Percentiles rank a stretch among this genome's conserved stretches.
These are phyloP conservation scores for Colletotrichum shisoi DNA, from an alignment of 2,329 filamentous ascomycete species.

Conservation along the genomic window DNA sequence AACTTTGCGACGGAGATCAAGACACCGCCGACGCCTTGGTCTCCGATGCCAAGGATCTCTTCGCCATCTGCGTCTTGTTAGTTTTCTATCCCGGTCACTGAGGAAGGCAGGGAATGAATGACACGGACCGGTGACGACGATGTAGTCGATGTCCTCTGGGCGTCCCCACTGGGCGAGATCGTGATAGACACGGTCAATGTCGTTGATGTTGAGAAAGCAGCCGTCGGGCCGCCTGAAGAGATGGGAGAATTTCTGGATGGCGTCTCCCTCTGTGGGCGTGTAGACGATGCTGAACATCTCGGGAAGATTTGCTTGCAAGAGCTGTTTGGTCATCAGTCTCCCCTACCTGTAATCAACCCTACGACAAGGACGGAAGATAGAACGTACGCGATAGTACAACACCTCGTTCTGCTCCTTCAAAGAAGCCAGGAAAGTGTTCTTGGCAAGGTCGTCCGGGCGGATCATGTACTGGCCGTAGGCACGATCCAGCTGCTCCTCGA, in stretches of 20 bases:
- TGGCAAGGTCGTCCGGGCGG: constrained; percentile 71
- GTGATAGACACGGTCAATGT: constrained; percentile 70
- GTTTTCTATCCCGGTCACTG: background rate
- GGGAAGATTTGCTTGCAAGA: constrained; percentile 78
- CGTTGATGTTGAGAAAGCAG: constrained; percentile 78
- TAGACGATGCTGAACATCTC: constrained; percentile 94
- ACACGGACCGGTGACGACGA: constrained; percentile 78
- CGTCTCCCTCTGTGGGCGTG: constrained; percentile 88
- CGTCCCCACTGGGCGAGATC: constrained; percentile 73
- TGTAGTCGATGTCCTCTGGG: constrained; percentile 82
- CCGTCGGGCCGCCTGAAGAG: constrained; percentile 81
- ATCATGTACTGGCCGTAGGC: constrained; percentile 82
- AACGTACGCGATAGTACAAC: constrained; percentile 74
- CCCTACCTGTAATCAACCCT: no score
- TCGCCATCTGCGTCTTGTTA: constrained; percentile 58
- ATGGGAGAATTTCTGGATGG: constrained; percentile 83
- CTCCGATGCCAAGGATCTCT: constrained; percentile 86
- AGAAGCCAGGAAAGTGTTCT: constrained; percentile 87
- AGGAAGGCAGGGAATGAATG: background rate
- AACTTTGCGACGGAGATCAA: constrained; percentile 86
- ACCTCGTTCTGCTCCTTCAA: constrained; percentile 87
- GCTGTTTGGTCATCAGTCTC: constrained; percentile 50
- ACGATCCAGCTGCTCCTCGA: constrained; percentile 78
- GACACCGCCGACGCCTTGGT: constrained; percentile 85
- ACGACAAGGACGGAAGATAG: no score